A percentile compares a stretch with the other conserved stretches of the same genome.
Conservation (phyloP, 768 basidiomycete species). For the Boletellus sp. region DNA sequence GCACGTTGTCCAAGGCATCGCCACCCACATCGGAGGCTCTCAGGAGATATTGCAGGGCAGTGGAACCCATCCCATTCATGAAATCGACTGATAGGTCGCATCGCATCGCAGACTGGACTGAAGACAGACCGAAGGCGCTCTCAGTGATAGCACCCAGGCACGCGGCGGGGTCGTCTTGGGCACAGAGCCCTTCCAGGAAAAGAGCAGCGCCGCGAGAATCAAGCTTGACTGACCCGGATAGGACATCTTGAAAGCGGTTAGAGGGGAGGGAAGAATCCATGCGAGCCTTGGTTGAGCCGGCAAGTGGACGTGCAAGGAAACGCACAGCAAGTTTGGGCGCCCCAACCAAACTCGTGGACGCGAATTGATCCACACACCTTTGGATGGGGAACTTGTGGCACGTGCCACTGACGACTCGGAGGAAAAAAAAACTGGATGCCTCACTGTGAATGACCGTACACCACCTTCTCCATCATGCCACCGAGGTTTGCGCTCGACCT, state of each 20-base stretch:
- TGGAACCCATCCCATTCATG: conserved; percentile 40
- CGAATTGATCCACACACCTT: no score
- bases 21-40: conserved; percentile 41
- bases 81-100: conserved; percentile 36
- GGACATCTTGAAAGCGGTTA: conserved; percentile 33
- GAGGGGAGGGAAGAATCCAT: conserved; percentile 1
- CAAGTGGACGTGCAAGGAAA: no score
- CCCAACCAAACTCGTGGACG: no score
- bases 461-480: no score
- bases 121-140: conserved; percentile 35
- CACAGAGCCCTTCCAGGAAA: conserved; percentile 48
- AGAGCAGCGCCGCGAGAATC: conserved; percentile 19
- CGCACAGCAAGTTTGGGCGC: no score
- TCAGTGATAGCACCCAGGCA: conserved; percentile 38
- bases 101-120: conserved; percentile 40
- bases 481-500: no score
- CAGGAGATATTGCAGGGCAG: conserved; percentile 39
- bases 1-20: conserved; percentile 35
- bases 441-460: no score
- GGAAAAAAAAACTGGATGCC: no score
- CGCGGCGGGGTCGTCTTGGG: conserved; percentile 34
- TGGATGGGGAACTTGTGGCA: no score
- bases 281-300: background rate
- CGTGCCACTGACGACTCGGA: no score
- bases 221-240: conserved; percentile 29